A percentile compares a stretch with the other conserved stretches of the same genome.
phyloP scores from a whole-genome alignment of 352 stramenopile genomes.

The Phytopythium vexans region DNA sequence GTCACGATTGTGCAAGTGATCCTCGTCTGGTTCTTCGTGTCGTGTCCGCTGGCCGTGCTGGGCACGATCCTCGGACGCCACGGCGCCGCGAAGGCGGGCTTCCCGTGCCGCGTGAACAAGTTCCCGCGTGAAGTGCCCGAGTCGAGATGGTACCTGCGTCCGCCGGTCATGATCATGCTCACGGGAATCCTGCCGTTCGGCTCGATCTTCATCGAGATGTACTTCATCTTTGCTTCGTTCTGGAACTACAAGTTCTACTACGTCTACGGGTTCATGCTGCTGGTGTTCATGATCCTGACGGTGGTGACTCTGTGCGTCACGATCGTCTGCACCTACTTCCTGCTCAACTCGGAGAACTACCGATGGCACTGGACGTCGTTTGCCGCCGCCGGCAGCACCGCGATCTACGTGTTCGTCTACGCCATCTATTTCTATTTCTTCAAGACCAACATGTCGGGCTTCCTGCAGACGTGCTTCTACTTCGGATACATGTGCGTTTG shows the following conservation, averaged over 20 bases:
- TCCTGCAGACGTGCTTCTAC: slow-evolving; percentile 98
- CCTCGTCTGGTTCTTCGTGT: slow-evolving; percentile 97
- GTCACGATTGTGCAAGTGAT: slow-evolving; percentile 90
- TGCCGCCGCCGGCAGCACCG: slow-evolving; percentile 90
- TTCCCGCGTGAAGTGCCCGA: slow-evolving; percentile 90
- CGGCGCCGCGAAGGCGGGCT: slow-evolving; percentile 82
- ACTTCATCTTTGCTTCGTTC: slow-evolving; percentile 99
- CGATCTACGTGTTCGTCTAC: slow-evolving; percentile 98
- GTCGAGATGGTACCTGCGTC: slow-evolving; percentile 77
- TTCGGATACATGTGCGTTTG: slow-evolving; percentile 96
- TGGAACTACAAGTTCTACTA: slow-evolving; percentile 99
- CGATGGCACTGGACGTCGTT: slow-evolving; percentile 99
- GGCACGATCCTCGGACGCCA: slow-evolving; percentile 97
- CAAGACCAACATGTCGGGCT: slow-evolving; percentile 99
- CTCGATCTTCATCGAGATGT: slow-evolving; percentile 99
- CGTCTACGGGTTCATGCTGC: slow-evolving; percentile 99
- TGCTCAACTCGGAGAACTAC: slow-evolving; percentile 99
- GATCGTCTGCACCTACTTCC: slow-evolving; percentile 99
- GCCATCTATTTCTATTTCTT: slow-evolving; percentile 99
- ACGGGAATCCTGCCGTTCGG: slow-evolving; percentile 98
- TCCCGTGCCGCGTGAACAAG: slow-evolving; percentile 95
- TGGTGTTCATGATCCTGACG: slow-evolving; percentile 97
- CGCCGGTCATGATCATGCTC: slow-evolving; percentile 89
- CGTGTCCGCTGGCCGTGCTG: slow-evolving; percentile 93
- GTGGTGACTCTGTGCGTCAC: slow-evolving; percentile 98